Base-by-base conservation (phyloP, 2,329 filamentous ascomycete genomes). In the Scedosporium minutisporum region DNA sequence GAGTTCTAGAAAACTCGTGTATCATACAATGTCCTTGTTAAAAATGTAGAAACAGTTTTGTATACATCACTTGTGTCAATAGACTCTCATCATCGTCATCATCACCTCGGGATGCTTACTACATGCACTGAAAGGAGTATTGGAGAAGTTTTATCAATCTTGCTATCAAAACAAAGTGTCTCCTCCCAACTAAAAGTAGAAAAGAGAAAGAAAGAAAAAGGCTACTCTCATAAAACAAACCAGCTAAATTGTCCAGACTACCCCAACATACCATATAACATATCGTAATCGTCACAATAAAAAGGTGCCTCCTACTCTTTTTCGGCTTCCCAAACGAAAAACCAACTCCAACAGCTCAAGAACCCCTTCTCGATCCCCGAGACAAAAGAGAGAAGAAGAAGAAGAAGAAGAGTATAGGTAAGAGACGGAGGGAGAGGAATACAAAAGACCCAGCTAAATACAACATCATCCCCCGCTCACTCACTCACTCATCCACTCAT, bases 401-500 rank as follows among this genome's bases (percentile, higher is more conserved):
- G 53, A 58, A 63, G 57, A 46, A 64, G 63, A 61, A 62, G 60
- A 66, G 58, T 57, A 58, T 25, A 3, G 42, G 46, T 25, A 53
- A 62, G 63, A 46, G 61, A 25, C 48, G 38, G 61, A 33, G 42
- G 48, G 60, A 65, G 53, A 21, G 38, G 38, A 25, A 42, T 44
- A 62, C 10, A 61, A 14, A 27, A 55, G 27, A 41, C 23, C 57
- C 57, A 21, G n/a, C 27, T 25, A 58, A 6, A 38, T 38, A 38
- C 3, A 38, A 38, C 33, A 38, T 14, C 10, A 38, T 38, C 33
- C 3, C 33, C 12, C 33, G 4, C 33, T 69, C 73, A 61, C 73
- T 71, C 41, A 76, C 55, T 78, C 64, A 63, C 75, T 74, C 42
- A 71, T 70, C 4, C 69, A 71, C 33, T 74, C 71, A 23, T 46